Conservation (phyloP, 257 asterid species). For the Eucommia ulmoides region DNA sequence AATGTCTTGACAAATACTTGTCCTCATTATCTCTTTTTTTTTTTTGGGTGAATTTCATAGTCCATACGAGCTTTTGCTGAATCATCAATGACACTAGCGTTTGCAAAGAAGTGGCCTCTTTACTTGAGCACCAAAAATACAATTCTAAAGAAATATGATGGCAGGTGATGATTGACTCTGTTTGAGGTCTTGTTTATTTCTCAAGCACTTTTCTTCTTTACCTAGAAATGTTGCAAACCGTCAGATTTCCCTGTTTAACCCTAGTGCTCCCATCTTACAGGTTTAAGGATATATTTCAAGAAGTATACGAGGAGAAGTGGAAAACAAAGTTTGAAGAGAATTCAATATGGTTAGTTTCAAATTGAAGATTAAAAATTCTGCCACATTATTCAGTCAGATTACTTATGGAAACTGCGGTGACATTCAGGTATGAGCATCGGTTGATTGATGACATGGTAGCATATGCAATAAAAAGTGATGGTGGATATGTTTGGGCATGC, state of each 20-base stretch:
- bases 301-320: slow-evolving; percentile 84
- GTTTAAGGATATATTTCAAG: slow-evolving; percentile 87
- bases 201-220: no score
- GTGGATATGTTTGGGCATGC: slow-evolving; percentile 98
- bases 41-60: slow-evolving; percentile 28
- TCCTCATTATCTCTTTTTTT: slow-evolving; percentile 1
- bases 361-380: no score
- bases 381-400: no score
- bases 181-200: background rate
- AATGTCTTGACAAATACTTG: slow-evolving; percentile 5
- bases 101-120: slow-evolving; percentile 82
- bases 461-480: slow-evolving; percentile 81
- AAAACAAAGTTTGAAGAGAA: slow-evolving; percentile 68
- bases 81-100: slow-evolving; percentile 85
- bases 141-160: slow-evolving; percentile 85
- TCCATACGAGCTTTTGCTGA: slow-evolving; percentile 90
- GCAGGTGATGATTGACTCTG: slow-evolving; percentile 39
- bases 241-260: background rate
- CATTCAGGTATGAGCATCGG: slow-evolving; percentile 86
- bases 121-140: slow-evolving; percentile 90
- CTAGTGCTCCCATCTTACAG: slow-evolving; percentile 16
- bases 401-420: no score
- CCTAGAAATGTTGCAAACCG: background rate
- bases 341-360: slow-evolving; percentile 62
- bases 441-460: slow-evolving; percentile 98